phyloP scores from a whole-genome alignment of 768 basidiomycete species.

The Rhizopogon salebrosus region DNA sequence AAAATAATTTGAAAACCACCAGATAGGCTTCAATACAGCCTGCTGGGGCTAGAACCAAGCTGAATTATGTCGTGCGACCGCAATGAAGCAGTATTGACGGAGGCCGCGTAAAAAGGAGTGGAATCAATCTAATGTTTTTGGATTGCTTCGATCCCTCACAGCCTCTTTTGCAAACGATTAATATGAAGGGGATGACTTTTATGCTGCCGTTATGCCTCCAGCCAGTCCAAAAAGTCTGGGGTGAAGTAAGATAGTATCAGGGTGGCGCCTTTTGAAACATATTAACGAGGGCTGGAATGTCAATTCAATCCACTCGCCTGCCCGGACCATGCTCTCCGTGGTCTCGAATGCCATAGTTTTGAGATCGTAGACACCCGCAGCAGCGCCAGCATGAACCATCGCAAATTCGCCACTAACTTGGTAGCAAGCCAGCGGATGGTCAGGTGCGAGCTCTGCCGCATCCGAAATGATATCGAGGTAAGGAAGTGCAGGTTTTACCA shows the following conservation, averaged over 20 bases:
- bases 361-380: slow-evolving; percentile 89
- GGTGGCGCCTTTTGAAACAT: slow-evolving; percentile 60
- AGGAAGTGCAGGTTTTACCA: slow-evolving; percentile 96
- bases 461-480: slow-evolving; percentile 96
- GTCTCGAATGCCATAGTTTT: slow-evolving; percentile 93
- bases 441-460: slow-evolving; percentile 71
- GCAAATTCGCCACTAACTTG: slow-evolving; percentile 98
- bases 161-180: too few species aligned
- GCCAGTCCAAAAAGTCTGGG: slow-evolving; percentile 91
- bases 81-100: too few species aligned
- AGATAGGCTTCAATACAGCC: too few species aligned
- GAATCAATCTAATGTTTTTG: too few species aligned
- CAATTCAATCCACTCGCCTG: slow-evolving; percentile 48
- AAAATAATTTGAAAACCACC: too few species aligned
- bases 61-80: too few species aligned
- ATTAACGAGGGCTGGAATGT: slow-evolving; percentile 7
- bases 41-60: too few species aligned
- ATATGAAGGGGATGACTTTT: too few species aligned
- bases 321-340: slow-evolving; percentile 85
- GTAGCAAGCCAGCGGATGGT: slow-evolving; percentile 94
- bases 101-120: too few species aligned
- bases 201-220: slow-evolving; percentile 17
- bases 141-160: too few species aligned
- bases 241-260: slow-evolving; percentile 95
- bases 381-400: slow-evolving; percentile 93